Evolutionary conservation across 2,329 filamentous ascomycete species (phyloP), one percentile per base, ranked within the genome.

Genomic region (Thermothelomyces thermophilus): DNA sequence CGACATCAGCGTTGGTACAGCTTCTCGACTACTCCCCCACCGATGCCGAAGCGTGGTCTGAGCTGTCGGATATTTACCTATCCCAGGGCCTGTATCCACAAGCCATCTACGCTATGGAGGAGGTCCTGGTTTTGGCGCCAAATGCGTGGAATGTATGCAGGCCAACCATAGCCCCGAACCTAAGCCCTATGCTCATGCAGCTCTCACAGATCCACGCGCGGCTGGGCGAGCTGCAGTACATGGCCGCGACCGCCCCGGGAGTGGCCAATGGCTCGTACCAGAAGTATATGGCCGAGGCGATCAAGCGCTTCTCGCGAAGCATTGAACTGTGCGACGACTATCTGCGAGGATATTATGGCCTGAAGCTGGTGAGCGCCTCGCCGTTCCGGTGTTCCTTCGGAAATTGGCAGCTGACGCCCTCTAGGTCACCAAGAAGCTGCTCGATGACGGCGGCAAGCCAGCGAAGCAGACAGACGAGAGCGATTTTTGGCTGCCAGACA

Each of bases 261-360:
- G 59, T 66, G 24, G 59, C 58, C 13, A 70, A 72, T 7, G 66
- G 63, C 4, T 66, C 70, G 24, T 63, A 70, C 2, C 67, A 73
- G 37, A 77, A 76, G 64, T 72, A 80, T 60, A 71, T 93, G 48
- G 73, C 78, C 37, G 86, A 90, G 63, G 83, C 89, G 5, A 68
- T 95, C 47, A 87, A 89, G 64, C 82, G 90, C 57, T 97, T 95
- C 68, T 87, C 86, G 64, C 81, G 93, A 60, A 93, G 90, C 62
- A 81, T 97, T 57, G 93, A 98, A 70, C 78, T 98, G 46, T 97
- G 93, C 63, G 87, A 96, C 60, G 83, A 90, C 64, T 97, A 96
- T 65, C 69, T 97, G 54, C 82, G 93, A 54, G 93, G 90, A 1
- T 95, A 90, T 66, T 97, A 95, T 67, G 93, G 93, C 6, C 72